Base-by-base conservation (phyloP, 2,329 filamentous ascomycete genomes). In the Aspergillus fischeri region DNA sequence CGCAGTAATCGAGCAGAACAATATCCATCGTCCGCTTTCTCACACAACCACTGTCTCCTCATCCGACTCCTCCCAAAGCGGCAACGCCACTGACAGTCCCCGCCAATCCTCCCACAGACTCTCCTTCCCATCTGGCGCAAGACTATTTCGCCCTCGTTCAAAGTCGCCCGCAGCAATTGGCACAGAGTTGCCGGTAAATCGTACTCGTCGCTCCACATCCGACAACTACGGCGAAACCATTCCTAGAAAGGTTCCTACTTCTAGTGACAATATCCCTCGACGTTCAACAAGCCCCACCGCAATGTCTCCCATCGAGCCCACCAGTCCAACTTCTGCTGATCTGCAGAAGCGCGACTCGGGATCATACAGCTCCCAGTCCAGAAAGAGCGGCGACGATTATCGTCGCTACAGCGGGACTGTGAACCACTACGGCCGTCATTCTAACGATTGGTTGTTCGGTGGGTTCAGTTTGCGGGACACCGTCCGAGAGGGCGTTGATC, bases 401-500 rank as follows among this genome's bases (percentile, higher is more conserved):
- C 73, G 70, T 52, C 72, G 75, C 58, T 73, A 74, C 52, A 75
- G 65, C 50, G 71, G 72, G 20, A 78, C 75, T 0, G 65, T 77
- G 45, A 75, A 73, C 51, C 74, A 81, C 56, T 78, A 71, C 54
- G 79, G 79, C 14, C 75, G 79, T 8, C 79, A 81, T 65, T 75
- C 74, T 20, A 81, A 81, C 54, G 77, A 81, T 54, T 82, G 80
- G 80, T 70, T 82, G 4, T 81, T 81, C 57, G 74, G 75, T 21
- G 76, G 78, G 1, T 78, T 80, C 63, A 79, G 77, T 61, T 66
- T 81, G 3, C 73, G 73, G 4, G 76, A 78, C 35, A 77, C 77
- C 6, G 75, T 78, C 25, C 73, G 72, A 3, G 76, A 76, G 42
- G 73, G 73, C 42, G 67, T 76, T 21, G 71, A 73, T 35, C 72